Conservation (phyloP, 2,329 filamentous ascomycete genomes). For the Drechslerella dactyloides region DNA sequence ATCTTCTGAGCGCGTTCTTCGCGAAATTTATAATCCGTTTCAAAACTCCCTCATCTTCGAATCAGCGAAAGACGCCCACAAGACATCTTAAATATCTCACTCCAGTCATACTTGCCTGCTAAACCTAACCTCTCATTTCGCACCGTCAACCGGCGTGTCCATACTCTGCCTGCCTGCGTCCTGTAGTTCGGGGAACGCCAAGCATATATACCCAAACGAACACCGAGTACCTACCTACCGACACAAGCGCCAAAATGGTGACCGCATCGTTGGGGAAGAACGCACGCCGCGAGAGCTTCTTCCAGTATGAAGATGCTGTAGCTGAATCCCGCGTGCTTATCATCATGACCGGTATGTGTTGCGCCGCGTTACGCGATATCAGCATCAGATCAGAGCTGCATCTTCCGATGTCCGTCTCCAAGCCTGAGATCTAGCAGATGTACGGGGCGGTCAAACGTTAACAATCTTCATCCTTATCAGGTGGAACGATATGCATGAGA, state of each 20-base stretch:
- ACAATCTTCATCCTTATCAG: slow-evolving; percentile 54
- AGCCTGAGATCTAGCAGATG: too few species aligned
- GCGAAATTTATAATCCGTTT: neutral
- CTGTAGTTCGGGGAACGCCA: too few species aligned
- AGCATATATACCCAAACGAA: slow-evolving; percentile 6
- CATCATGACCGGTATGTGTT: slow-evolving; percentile 75
- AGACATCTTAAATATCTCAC: neutral
- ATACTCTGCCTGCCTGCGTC: neutral
- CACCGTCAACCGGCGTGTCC: too few species aligned
- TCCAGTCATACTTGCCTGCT: too few species aligned
- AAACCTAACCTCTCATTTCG: too few species aligned
- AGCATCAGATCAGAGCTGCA: too few species aligned
- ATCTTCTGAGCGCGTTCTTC: slow-evolving; percentile 22
- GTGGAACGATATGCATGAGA: slow-evolving; percentile 88
- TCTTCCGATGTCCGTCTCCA: too few species aligned
- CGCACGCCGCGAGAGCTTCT: slow-evolving; percentile 40
- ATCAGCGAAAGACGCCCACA: neutral
- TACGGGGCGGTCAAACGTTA: neutral
- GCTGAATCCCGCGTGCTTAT: slow-evolving; percentile 80
- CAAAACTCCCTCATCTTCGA: neutral
- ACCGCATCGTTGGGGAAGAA: slow-evolving; percentile 27
- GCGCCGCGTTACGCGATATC: too few species aligned
- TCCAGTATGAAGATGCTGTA: slow-evolving; percentile 42
- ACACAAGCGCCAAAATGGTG: slow-evolving; percentile 24
- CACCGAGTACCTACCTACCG: slow-evolving; percentile 2